A percentile compares a stretch with the other conserved stretches of the same genome.
phyloP scores from a whole-genome alignment of 2,329 filamentous ascomycete genomes.

The Orbilia oligospora region DNA sequence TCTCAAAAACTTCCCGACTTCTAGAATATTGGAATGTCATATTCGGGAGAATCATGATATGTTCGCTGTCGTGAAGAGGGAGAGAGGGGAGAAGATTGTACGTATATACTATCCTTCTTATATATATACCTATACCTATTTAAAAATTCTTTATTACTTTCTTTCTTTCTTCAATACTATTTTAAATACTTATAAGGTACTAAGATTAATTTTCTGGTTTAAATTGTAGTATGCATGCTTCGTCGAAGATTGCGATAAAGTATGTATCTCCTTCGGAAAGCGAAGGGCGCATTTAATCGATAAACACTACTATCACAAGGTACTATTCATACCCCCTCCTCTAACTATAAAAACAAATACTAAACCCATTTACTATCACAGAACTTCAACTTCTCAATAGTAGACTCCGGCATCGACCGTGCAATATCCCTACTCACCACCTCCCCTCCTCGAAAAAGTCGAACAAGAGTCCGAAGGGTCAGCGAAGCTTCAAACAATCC shows the following conservation, averaged over 20 bases:
- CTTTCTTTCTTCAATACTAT: too few relatives aligned
- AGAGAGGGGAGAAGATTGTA: constrained; percentile 60
- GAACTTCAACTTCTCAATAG: constrained; percentile 59
- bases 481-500: constrained; percentile 24
- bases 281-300: constrained; percentile 50
- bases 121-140: too few relatives aligned
- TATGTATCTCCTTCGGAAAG: constrained; percentile 47
- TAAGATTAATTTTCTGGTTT: neutral
- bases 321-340: neutral
- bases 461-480: constrained; percentile 43
- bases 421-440: constrained; percentile 45
- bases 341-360: neutral
- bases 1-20: constrained; percentile 52
- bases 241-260: constrained; percentile 51
- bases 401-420: constrained; percentile 57
- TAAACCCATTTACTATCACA: neutral
- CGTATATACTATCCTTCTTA: constrained; percentile 1
- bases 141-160: too few relatives aligned
- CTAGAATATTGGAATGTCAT: constrained; percentile 56
- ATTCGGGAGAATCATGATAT: constrained; percentile 60
- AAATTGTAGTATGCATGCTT: constrained; percentile 45
- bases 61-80: constrained; percentile 48
- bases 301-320: constrained; percentile 57
- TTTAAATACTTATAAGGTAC: too few relatives aligned
- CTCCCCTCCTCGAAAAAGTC: constrained; percentile 41